These are phyloP conservation scores for Schizochytrium sp. DNA, from an alignment of 108 stramenopile genomes.

Conservation along the genomic window DNA sequence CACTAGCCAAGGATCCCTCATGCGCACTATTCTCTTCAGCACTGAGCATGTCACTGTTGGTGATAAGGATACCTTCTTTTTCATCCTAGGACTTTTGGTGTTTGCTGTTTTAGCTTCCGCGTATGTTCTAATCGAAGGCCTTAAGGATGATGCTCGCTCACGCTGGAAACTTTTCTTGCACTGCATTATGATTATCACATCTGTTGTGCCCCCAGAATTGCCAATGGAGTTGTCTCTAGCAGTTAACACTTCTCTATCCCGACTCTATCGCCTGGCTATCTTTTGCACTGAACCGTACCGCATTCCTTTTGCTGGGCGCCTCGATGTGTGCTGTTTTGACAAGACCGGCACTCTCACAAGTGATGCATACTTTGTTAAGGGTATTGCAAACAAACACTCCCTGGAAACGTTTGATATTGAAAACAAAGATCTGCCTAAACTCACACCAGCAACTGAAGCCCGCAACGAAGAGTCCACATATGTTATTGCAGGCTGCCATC, in stretches of 20 bases:
- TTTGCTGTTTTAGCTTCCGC: constrained; percentile 87
- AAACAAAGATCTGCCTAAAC: constrained; percentile 1
- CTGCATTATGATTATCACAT: constrained; percentile 95
- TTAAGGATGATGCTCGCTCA: constrained; percentile 79
- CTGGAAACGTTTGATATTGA: not conserved
- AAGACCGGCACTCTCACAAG: constrained; percentile 96
- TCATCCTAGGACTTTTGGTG: constrained; percentile 85
- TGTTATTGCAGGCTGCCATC: constrained; percentile 92
- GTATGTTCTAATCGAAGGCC: constrained; percentile 86
- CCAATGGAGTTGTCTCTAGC: constrained; percentile 96
- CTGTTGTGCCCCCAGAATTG: constrained; percentile 93
- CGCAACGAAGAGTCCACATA: constrained; percentile 70
- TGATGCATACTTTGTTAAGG: constrained; percentile 88
- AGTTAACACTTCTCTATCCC: constrained; percentile 89
- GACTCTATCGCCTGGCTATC: constrained; percentile 81
- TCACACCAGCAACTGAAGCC: constrained; percentile 48
- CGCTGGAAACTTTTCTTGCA: constrained; percentile 91
- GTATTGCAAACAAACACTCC: constrained; percentile 72
- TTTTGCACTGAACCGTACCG: constrained; percentile 97
- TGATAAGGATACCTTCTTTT: constrained; percentile 87
- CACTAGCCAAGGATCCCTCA: constrained; percentile 89
- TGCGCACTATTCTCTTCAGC: constrained; percentile 91
- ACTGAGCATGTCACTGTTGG: constrained; percentile 79
- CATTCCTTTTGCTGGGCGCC: constrained; percentile 90
- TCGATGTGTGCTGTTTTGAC: constrained; percentile 94